phyloP scores from a whole-genome alignment of 768 basidiomycete genomes.

The Leccinum uliginosum region DNA sequence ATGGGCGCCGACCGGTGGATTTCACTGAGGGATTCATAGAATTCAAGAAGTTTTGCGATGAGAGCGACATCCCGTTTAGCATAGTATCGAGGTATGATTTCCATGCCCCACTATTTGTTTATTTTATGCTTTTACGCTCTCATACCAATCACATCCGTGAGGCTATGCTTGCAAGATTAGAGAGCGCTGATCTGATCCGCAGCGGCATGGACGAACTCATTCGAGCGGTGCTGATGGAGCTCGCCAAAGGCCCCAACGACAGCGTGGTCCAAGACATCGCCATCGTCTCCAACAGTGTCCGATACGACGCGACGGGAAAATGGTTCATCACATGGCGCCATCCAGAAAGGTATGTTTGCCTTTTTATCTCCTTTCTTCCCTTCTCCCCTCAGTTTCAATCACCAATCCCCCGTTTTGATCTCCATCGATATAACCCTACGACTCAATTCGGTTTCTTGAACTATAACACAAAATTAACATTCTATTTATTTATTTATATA shows the following conservation, averaged over 20 bases:
- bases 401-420: not conserved
- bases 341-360: conserved; percentile 64
- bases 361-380: not conserved
- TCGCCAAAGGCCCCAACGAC: conserved; percentile 52
- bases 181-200: conserved; percentile 4
- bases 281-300: conserved; percentile 92
- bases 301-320: conserved; percentile 50
- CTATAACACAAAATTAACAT: not conserved
- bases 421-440: not conserved
- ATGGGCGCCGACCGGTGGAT: conserved; percentile 9
- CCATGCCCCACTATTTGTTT: not conserved
- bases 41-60: conserved; percentile 83
- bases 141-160: conserved; percentile 8
- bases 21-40: conserved; percentile 65
- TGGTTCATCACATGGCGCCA: conserved; percentile 89
- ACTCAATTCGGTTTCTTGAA: not conserved
- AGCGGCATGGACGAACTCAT: conserved; percentile 95
- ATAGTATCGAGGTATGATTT: conserved; percentile 82
- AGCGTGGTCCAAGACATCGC: conserved; percentile 72
- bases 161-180: not conserved
- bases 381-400: not conserved
- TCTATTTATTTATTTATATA: not conserved
- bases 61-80: conserved; percentile 77
- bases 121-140: conserved; percentile 1
- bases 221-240: conserved; percentile 75